Conservation (phyloP, 2,329 filamentous ascomycete genomes). For the Microcera coccophila region DNA sequence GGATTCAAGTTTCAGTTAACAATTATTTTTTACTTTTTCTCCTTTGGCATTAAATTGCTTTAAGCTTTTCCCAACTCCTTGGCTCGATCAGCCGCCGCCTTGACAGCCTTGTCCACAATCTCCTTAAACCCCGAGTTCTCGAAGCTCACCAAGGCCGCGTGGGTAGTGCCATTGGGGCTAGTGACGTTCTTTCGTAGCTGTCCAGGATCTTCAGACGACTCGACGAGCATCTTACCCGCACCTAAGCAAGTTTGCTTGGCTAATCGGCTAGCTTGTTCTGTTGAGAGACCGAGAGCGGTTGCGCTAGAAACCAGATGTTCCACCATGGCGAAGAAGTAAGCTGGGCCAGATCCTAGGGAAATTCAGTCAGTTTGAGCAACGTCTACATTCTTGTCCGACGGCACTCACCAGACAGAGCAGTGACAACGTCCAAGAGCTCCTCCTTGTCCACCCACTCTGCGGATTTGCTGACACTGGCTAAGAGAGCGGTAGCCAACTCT, state of each 20-base stretch:
- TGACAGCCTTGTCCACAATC: conserved; percentile 44
- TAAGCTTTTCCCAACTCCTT: conserved; percentile 42
- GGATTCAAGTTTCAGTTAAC: conserved; percentile 8
- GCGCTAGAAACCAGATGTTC: conserved; percentile 47
- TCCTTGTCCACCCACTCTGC: conserved; percentile 49
- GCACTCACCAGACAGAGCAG: conserved; percentile 44
- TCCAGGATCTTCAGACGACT: conserved; percentile 42
- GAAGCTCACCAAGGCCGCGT: conserved; percentile 47
- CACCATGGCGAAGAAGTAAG: conserved; percentile 52
- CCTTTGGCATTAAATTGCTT: no score
- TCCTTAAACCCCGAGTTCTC: conserved; percentile 41
- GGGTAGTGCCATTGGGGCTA: conserved; percentile 50
- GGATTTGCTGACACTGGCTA: conserved; percentile 45
- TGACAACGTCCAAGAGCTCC: conserved; percentile 48
- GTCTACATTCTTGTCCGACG: background rate
- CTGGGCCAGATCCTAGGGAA: conserved; percentile 44
- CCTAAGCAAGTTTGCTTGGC: conserved; percentile 50
- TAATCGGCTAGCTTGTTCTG: conserved; percentile 47
- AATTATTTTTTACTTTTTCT: background rate
- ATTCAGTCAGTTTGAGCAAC: accelerated
- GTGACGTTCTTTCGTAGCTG: conserved; percentile 51
- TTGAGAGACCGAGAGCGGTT: conserved; percentile 41
- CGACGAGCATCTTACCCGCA: conserved; percentile 49
- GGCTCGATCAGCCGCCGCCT: conserved; percentile 41
- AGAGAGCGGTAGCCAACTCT: conserved; percentile 39